Evolutionary conservation across 129 eudicot genomes (phyloP), one percentile per base, ranked within the genome.

Genomic region (Mikania micrantha): DNA sequence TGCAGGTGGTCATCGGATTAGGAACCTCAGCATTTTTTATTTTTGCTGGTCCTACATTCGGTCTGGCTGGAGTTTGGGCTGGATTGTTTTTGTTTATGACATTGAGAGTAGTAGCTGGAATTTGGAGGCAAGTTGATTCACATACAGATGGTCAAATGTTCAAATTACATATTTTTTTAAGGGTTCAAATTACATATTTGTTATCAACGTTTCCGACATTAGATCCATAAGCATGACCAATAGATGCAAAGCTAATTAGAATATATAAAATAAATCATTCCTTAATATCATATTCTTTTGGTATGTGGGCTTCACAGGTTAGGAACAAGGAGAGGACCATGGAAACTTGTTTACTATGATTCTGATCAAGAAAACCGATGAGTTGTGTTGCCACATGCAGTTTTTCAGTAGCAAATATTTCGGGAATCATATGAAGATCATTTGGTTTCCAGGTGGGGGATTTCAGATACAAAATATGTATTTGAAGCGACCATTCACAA

Each of bases 31-130:
- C 79, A 4, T 89, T 87, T 78, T 45, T 89, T 74, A 77, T 94
- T 63, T 42, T 78, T 38, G 78, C 80, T 77, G 81, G 85, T 81
- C 95, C 95, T 64, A 61, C 39, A 20, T 86, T 60, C 35, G 97
- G 99, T 45, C 95, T 94, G 69, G 74, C 84, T 78, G 95, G 95
- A 36, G 85, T 94, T 48, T 94, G 99, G 99, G 69, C 85, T 0
- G 99, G 99, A 50, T 72, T 90, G 27, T 90, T 85, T 83, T 73
- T 94, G 64, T 89, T 94, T 54, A 90, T 94, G 96, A 69, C 86
- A 41, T 71, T 90, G 80, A 81, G 99, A 2, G 97, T 94, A 42
- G 85, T 78, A 20, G 94, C 95, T 66, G 97, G 99, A 44, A 36
- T 80, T 29, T 89, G 80, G 85, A 86, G 99, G 99, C 85, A 84